These are phyloP conservation scores for Gonapodya prolifera DNA, from an alignment of 192 early-diverging fungal species.

Conservation along the genomic window DNA sequence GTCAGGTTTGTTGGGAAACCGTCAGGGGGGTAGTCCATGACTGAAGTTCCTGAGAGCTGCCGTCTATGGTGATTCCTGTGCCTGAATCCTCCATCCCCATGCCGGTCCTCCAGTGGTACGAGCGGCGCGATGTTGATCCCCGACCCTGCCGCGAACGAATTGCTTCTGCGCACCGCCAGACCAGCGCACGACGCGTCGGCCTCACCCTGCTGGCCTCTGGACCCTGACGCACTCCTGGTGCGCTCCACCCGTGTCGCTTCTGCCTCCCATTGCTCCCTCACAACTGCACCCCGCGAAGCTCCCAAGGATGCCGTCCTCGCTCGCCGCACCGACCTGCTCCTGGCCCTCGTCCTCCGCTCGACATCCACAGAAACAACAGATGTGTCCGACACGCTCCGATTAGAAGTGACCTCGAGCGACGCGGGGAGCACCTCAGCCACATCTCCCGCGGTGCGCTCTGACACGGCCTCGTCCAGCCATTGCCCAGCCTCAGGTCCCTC, in stretches of 20 bases:
- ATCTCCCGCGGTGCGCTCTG: not conserved
- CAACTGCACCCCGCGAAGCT: not conserved
- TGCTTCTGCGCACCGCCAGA: too few relatives aligned
- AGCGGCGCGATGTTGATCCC: not conserved
- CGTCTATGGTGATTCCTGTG: not conserved
- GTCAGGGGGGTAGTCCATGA: not conserved
- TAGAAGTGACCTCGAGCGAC: not conserved
- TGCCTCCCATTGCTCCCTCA: not conserved
- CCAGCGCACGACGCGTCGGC: too few relatives aligned
- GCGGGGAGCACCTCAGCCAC: not conserved
- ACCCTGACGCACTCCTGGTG: too few relatives aligned
- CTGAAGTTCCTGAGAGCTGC: not conserved
- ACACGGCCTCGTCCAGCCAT: not conserved
- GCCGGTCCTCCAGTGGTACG: not conserved
- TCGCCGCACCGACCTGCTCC: not conserved
- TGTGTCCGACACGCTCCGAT: not conserved
- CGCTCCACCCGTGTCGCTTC: too few relatives aligned
- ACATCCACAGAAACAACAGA: not conserved
- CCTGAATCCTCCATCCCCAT: not conserved
- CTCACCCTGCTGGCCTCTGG: too few relatives aligned
- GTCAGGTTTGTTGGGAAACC: not conserved
- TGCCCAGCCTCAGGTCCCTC: not conserved
- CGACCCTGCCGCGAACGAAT: not conserved
- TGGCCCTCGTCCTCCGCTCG: not conserved
- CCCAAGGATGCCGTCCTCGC: not conserved